Conservation (phyloP, 2,329 filamentous ascomycete genomes). For the Cladosporium sp. region DNA sequence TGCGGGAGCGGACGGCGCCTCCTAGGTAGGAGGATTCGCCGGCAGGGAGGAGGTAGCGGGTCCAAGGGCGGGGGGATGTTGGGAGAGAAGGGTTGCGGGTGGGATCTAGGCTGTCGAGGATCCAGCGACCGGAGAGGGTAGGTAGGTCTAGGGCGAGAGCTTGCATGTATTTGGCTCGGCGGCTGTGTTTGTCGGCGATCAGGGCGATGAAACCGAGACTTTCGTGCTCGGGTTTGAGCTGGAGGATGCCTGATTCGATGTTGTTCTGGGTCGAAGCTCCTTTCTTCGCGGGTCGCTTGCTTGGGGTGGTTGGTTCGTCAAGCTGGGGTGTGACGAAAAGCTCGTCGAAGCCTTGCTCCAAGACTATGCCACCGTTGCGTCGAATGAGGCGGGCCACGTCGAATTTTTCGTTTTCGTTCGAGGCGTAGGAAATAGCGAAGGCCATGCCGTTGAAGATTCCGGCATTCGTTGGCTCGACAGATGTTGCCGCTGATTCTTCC, state of each 20-base stretch:
- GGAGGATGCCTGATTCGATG: slow-evolving; percentile 20
- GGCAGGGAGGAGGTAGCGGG: slow-evolving; percentile 77
- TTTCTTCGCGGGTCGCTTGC: slow-evolving; percentile 22
- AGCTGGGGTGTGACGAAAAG: slow-evolving; percentile 60
- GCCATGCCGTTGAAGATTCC: slow-evolving; percentile 74
- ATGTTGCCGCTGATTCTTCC: slow-evolving; percentile 24
- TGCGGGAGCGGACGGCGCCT: slow-evolving; percentile 72
- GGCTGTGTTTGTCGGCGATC: slow-evolving; percentile 79
- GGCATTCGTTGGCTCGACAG: slow-evolving; percentile 10
- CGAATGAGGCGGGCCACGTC: slow-evolving; percentile 60
- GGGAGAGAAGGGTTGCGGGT: slow-evolving; percentile 14
- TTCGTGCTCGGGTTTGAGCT: slow-evolving; percentile 49
- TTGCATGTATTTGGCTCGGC: slow-evolving; percentile 90
- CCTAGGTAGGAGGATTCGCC: slow-evolving; percentile 74
- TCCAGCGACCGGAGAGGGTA: slow-evolving; percentile 78
- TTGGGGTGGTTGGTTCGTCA: slow-evolving; percentile 21
- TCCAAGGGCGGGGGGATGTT: slow-evolving; percentile 58
- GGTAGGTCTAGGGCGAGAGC: slow-evolving; percentile 86
- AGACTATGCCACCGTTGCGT: slow-evolving; percentile 66
- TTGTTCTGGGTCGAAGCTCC: slow-evolving; percentile 7
- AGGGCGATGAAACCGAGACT: slow-evolving; percentile 74
- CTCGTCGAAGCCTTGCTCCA: slow-evolving; percentile 74
- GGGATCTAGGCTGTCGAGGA: slow-evolving; percentile 62
- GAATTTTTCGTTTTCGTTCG: slow-evolving; percentile 53
- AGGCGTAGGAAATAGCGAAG: slow-evolving; percentile 75